Percentiles rank a stretch among this genome's conserved stretches.
Evolutionary conservation across 2,329 filamentous ascomycete genomes (phyloP).

Genomic region (Botrytis aclada): DNA sequence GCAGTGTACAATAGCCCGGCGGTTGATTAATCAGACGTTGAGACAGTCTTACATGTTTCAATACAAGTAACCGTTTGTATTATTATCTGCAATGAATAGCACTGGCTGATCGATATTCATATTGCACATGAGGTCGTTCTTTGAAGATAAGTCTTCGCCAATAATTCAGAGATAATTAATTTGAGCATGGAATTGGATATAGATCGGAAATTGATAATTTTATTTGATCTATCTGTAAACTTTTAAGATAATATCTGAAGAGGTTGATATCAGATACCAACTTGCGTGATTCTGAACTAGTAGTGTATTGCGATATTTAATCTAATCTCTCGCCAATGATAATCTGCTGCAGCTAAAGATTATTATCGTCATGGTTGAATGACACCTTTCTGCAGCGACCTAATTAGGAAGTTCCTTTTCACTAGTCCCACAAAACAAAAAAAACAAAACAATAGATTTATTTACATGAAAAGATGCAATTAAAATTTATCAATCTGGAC

Average conservation of each 20-base stretch:
- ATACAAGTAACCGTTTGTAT: too few relatives aligned
- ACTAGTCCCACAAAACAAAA: neutral
- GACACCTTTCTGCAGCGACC: neutral
- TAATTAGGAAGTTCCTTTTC: conserved; percentile 10
- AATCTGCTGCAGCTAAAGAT: neutral
- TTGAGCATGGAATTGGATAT: neutral
- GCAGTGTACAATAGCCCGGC: neutral
- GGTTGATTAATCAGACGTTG: neutral
- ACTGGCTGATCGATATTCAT: neutral
- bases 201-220: neutral
- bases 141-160: neutral
- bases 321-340: neutral
- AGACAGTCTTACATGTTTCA: neutral
- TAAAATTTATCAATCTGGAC: neutral
- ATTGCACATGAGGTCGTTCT: neutral
- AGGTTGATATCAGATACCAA: neutral
- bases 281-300: neutral
- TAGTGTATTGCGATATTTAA: neutral
- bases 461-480: too few relatives aligned
- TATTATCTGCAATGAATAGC: neutral
- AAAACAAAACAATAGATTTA: neutral
- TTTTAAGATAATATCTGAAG: neutral
- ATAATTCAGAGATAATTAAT: neutral
- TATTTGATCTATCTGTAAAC: neutral
- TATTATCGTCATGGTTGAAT: neutral